These are phyloP conservation scores for Crucibulum laeve DNA, from an alignment of 768 basidiomycete genomes.

Conservation along the genomic window DNA sequence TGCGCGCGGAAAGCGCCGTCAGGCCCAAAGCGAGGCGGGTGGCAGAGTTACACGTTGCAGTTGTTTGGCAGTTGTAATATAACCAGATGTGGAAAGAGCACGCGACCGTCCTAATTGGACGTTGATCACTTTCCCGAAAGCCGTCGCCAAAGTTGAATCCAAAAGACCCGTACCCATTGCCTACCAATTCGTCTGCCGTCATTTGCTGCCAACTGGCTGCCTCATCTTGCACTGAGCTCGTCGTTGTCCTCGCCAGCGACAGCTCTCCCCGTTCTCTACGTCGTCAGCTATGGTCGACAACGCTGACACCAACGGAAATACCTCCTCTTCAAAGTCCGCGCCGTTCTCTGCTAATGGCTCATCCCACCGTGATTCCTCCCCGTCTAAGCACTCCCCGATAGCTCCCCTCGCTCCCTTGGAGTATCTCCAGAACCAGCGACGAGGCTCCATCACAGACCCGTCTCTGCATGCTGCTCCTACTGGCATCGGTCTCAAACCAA, in stretches of 20 bases:
- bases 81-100: conserved; percentile 31
- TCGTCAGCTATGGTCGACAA: background rate
- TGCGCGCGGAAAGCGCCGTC: too few species aligned
- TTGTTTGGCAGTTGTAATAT: conserved; percentile 31
- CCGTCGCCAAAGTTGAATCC: background rate
- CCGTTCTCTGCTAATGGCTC: conserved; percentile 16
- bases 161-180: background rate
- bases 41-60: conserved; percentile 21
- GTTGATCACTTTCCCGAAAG: conserved; percentile 16
- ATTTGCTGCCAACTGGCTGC: background rate
- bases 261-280: background rate
- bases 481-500: conserved; percentile 16
- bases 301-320: background rate
- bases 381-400: conserved; percentile 44
- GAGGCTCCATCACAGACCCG: conserved; percentile 82
- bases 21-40: conserved; percentile 5
- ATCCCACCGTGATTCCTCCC: conserved; percentile 22
- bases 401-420: conserved; percentile 72
- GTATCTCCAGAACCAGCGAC: conserved; percentile 74
- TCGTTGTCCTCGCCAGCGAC: background rate
- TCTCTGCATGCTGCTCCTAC: conserved; percentile 61
- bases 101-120: conserved; percentile 25
- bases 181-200: background rate
- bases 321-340: background rate
- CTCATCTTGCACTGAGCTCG: background rate